phyloP scores from a whole-genome alignment of 495 filamentous ascomycete genomes.

The Neurospora cerealis region DNA sequence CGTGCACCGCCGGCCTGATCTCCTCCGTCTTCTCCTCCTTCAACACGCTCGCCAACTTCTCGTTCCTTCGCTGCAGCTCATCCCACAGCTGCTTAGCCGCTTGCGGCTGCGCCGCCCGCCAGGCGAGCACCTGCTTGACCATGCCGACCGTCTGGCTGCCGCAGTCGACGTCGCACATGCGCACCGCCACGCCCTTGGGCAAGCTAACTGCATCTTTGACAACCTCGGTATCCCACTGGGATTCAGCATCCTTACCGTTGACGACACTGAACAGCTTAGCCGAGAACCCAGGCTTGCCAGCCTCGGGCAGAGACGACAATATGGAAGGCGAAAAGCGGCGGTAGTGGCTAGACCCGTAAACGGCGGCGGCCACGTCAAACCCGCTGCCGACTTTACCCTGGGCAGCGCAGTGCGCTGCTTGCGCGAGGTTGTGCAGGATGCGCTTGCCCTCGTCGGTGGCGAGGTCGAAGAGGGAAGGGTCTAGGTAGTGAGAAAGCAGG shows the following conservation, averaged over 20 bases:
- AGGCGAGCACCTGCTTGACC: conserved; percentile 82
- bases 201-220: conserved; percentile 57
- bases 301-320: conserved; percentile 53
- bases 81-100: conserved; percentile 63
- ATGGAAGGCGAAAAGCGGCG: conserved; percentile 78
- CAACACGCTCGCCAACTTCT: conserved; percentile 56
- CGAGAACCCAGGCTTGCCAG: conserved; percentile 54
- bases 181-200: conserved; percentile 62
- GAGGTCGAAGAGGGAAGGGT: conserved; percentile 45
- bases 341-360: conserved; percentile 85
- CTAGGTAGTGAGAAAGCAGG: conserved; percentile 71
- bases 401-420: conserved; percentile 88
- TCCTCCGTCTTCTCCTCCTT: conserved; percentile 28
- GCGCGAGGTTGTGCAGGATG: conserved; percentile 80
- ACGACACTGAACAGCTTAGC: conserved; percentile 53
- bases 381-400: conserved; percentile 95
- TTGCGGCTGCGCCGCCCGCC: conserved; percentile 59
- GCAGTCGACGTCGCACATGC: conserved; percentile 94
- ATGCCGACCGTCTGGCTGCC: conserved; percentile 89
- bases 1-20: conserved; percentile 25
- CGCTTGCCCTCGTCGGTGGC: conserved; percentile 19
- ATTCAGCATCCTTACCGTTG: conserved; percentile 31
- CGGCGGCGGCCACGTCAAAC: conserved; percentile 91
- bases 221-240: conserved; percentile 67
- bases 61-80: conserved; percentile 63